Evolutionary conservation across 2,329 filamentous ascomycete species (phyloP).

Genomic region (Alternaria infectoria): DNA sequence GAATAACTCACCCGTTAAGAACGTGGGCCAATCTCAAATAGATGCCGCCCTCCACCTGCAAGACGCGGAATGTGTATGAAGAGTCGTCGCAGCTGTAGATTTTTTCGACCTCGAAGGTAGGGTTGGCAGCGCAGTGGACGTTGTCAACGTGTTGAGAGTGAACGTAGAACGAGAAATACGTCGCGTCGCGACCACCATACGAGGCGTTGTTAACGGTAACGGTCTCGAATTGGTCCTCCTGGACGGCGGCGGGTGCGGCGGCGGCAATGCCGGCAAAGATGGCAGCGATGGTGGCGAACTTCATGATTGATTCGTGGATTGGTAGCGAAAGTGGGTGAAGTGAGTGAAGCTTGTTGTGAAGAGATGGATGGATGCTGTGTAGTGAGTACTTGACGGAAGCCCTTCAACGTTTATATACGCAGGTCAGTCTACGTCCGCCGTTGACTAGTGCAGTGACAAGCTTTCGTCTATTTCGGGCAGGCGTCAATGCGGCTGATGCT

Average conservation of each 20-base stretch:
- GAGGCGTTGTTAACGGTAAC: not conserved
- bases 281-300: not conserved
- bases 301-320: not conserved
- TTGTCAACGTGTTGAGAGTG: not conserved
- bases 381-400: not conserved
- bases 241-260: not conserved
- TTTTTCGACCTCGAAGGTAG: not conserved
- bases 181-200: not conserved
- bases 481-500: not conserved
- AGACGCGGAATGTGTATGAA: not conserved
- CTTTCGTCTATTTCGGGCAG: not conserved
- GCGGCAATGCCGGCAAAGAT: constrained; percentile 3
- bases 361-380: not conserved
- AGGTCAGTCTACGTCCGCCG: not conserved
- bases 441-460: not conserved
- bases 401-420: not conserved
- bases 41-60: not conserved
- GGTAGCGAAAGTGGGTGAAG: not conserved
- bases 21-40: not conserved
- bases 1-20: not conserved
- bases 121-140: not conserved
- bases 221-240: not conserved
- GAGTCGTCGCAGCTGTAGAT: not conserved
- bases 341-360: not conserved
- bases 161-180: not conserved